These are phyloP conservation scores for Gyromitra esculenta DNA, from an alignment of 2,329 filamentous ascomycete species.

Conservation along the genomic window DNA sequence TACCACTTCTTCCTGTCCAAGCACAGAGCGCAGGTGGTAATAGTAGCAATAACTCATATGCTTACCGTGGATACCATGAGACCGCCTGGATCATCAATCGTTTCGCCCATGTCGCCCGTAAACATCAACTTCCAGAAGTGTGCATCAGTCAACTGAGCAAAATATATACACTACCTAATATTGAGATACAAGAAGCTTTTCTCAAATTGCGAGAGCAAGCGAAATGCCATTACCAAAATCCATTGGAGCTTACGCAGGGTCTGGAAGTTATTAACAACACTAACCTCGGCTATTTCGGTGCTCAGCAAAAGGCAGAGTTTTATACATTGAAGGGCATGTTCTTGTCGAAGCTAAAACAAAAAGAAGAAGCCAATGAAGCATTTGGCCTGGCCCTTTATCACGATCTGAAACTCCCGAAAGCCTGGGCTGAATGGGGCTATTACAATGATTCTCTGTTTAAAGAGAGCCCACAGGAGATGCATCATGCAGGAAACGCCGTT, in stretches of 20 bases:
- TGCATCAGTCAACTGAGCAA: slow-evolving; percentile 96
- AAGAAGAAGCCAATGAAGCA: slow-evolving; percentile 89
- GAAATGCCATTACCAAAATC: slow-evolving; percentile 98
- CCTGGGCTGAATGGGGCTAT: slow-evolving; percentile 99
- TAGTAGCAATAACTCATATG: slow-evolving; percentile 84
- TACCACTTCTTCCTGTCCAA: slow-evolving; percentile 81
- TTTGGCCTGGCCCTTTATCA: slow-evolving; percentile 96
- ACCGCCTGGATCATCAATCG: slow-evolving; percentile 99
- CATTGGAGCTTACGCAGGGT: slow-evolving; percentile 87
- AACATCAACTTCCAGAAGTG: slow-evolving; percentile 95
- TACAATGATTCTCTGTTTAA: slow-evolving; percentile 98
- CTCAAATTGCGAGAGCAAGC: slow-evolving; percentile 98
- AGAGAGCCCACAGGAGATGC: slow-evolving; percentile 81
- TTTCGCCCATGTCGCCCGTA: slow-evolving; percentile 95
- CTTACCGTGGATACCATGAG: slow-evolving; percentile 96
- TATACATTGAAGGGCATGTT: slow-evolving; percentile 99
- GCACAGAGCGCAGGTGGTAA: slow-evolving; percentile 72
- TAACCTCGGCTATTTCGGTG: slow-evolving; percentile 97
- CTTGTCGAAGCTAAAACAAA: slow-evolving; percentile 89
- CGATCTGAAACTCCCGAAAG: slow-evolving; percentile 93
- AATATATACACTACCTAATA: slow-evolving; percentile 98
- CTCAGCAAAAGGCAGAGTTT: slow-evolving; percentile 96
- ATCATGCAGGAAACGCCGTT: slow-evolving; percentile 86
- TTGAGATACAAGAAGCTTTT: slow-evolving; percentile 99
- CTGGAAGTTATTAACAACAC: slow-evolving; percentile 99